A percentile compares a stretch with the other conserved stretches of the same genome.
phyloP scores from a whole-genome alignment of 2,329 filamentous ascomycete genomes.

The Beauveria australis region DNA sequence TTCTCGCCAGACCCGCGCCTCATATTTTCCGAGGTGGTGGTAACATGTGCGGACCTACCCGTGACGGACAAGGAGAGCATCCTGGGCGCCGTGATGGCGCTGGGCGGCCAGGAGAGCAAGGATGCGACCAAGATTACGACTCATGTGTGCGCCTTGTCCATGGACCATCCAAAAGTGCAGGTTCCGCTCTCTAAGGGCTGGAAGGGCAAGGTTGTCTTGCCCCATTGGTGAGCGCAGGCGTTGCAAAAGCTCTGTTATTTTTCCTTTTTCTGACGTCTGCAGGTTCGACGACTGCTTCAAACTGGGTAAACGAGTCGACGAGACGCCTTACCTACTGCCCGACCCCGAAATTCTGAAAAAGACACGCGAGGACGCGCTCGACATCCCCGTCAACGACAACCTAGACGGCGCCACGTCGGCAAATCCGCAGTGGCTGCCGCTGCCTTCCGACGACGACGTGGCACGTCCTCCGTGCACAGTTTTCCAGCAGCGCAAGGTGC shows the following conservation, averaged over 20 bases:
- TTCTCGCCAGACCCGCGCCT: slow-evolving; percentile 86
- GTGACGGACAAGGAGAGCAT: slow-evolving; percentile 86
- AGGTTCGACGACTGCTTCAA: slow-evolving; percentile 97
- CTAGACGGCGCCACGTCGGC: slow-evolving; percentile 59
- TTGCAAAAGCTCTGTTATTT: background rate
- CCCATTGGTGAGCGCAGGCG: slow-evolving; percentile 63
- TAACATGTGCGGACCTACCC: slow-evolving; percentile 79
- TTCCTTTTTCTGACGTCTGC: background rate
- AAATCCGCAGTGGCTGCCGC: slow-evolving; percentile 34
- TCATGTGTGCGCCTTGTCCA: slow-evolving; percentile 76
- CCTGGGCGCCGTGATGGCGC: slow-evolving; percentile 76
- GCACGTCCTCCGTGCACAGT: slow-evolving; percentile 54
- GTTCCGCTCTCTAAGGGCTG: slow-evolving; percentile 56
- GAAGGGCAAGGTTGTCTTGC: slow-evolving; percentile 75
- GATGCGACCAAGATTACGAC: slow-evolving; percentile 68
- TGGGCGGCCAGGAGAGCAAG: slow-evolving; percentile 75
- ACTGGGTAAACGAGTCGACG: slow-evolving; percentile 83
- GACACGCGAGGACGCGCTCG: slow-evolving; percentile 46
- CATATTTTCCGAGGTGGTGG: slow-evolving; percentile 77
- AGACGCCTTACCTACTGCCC: slow-evolving; percentile 76
- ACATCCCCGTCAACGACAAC: slow-evolving; percentile 48
- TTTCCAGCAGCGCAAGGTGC: slow-evolving; percentile 69
- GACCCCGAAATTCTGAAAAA: slow-evolving; percentile 72
- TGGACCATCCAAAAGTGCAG: slow-evolving; percentile 64
- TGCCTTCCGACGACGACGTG: slow-evolving; percentile 33